These are phyloP conservation scores for Paracorniculantispora psalliotae DNA, from an alignment of 2,329 filamentous ascomycete genomes.

Conservation along the genomic window DNA sequence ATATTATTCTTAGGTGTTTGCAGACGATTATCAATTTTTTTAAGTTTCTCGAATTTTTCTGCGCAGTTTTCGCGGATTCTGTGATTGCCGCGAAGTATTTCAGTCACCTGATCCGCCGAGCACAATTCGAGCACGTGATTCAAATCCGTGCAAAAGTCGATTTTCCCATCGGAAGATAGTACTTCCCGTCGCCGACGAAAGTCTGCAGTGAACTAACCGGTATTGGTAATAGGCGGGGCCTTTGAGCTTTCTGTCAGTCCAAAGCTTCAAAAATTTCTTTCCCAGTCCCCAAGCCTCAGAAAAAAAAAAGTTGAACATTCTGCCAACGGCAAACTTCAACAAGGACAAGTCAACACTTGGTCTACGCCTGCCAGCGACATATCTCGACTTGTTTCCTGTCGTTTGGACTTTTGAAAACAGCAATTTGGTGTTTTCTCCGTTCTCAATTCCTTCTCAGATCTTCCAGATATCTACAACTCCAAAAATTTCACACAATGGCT, in stretches of 20 bases:
- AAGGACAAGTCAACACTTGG: constrained; percentile 12
- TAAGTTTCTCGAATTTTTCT: neutral
- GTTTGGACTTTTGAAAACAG: neutral
- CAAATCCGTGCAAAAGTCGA: neutral
- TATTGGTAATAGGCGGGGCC: constrained; percentile 8
- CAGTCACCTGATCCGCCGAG: neutral
- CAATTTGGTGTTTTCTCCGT: constrained; percentile 17
- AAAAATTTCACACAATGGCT: constrained; percentile 16
- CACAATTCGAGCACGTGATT: neutral
- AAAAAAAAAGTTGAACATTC: constrained; percentile 17
- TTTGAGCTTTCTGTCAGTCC: constrained; percentile 17
- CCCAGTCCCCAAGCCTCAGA: constrained; percentile 13
- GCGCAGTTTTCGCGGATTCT: neutral
- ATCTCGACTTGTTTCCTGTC: constrained; percentile 9
- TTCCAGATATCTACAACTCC: neutral
- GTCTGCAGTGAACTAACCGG: neutral
- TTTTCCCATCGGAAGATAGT: constrained; percentile 10
- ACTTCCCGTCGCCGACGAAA: neutral
- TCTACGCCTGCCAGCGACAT: constrained; percentile 1
- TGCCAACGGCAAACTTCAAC: constrained; percentile 25
- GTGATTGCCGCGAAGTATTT: neutral
- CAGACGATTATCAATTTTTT: neutral
- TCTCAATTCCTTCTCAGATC: constrained; percentile 18
- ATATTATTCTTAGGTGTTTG: no score
- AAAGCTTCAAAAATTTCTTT: constrained; percentile 38